These are phyloP conservation scores for Sugiyamaella paludigena DNA, from an alignment of 1,139 yeast genomes.

Conservation along the genomic window DNA sequence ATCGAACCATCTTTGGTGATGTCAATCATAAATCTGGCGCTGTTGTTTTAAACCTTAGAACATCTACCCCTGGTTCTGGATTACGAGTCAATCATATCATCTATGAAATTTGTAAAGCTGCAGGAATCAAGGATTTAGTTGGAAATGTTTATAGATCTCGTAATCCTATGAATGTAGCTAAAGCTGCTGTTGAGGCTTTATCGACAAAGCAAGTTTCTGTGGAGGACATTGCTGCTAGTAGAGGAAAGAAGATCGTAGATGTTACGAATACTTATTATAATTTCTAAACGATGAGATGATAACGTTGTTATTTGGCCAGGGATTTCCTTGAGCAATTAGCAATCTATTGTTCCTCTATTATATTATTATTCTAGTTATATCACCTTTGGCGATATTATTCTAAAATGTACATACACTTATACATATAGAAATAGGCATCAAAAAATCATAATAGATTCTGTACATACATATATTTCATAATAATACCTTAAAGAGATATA, in stretches of 20 bases:
- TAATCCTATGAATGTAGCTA: conserved; percentile 91
- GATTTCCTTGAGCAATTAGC: no score
- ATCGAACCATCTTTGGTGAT: conserved; percentile 87
- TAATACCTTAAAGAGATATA: no score
- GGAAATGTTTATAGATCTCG: conserved; percentile 91
- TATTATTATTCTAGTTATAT: no score
- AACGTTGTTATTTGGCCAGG: no score
- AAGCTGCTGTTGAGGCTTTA: conserved; percentile 86
- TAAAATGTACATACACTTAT: conserved; percentile 6
- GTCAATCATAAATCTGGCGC: conserved; percentile 85
- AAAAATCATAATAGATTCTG: not conserved
- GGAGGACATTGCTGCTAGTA: conserved; percentile 83
- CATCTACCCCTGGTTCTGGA: conserved; percentile 95
- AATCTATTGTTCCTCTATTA: no score
- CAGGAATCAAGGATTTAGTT: conserved; percentile 90
- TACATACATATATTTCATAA: no score
- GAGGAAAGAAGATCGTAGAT: conserved; percentile 95
- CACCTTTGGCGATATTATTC: no score
- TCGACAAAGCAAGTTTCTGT: conserved; percentile 69
- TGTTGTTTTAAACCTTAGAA: conserved; percentile 72
- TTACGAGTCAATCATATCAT: conserved; percentile 88
- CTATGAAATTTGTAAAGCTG: conserved; percentile 89
- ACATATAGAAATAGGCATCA: not conserved
- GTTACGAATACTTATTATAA: conserved; percentile 79
- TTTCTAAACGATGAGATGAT: conserved; percentile 31